Evolutionary conservation across 2,329 filamentous ascomycete genomes (phyloP).

Genomic region (Colletotrichum lentis): DNA sequence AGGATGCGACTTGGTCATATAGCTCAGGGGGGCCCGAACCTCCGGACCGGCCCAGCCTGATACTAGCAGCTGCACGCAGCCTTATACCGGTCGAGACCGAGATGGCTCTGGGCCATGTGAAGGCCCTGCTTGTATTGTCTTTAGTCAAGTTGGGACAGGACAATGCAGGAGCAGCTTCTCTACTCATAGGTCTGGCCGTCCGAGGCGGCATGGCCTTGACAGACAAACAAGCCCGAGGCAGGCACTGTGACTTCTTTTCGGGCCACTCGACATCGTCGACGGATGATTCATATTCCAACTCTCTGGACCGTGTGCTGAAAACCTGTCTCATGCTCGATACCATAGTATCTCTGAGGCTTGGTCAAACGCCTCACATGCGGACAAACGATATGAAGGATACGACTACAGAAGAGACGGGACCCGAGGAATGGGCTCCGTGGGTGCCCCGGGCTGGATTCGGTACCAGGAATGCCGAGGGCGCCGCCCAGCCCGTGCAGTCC

Average conservation of each 20-base stretch:
- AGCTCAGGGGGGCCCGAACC: slow-evolving; percentile 41
- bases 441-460: slow-evolving; percentile 57
- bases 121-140: slow-evolving; percentile 66
- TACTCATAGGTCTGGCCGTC: slow-evolving; percentile 71
- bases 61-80: slow-evolving; percentile 60
- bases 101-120: slow-evolving; percentile 53
- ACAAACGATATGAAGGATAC: slow-evolving; percentile 56
- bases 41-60: slow-evolving; percentile 42
- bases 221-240: slow-evolving; percentile 7
- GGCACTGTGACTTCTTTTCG: slow-evolving; percentile 5
- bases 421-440: slow-evolving; percentile 81
- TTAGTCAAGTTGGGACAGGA: slow-evolving; percentile 69
- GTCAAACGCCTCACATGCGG: slow-evolving; percentile 59
- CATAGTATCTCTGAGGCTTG: slow-evolving; percentile 60
- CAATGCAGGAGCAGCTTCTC: slow-evolving; percentile 67
- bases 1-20: slow-evolving; percentile 50
- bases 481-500: slow-evolving; percentile 46
- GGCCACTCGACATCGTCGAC: slow-evolving; percentile 6
- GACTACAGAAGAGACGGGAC: slow-evolving; percentile 69
- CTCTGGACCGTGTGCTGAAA: slow-evolving; percentile 47
- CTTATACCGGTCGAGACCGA: slow-evolving; percentile 60
- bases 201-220: slow-evolving; percentile 41
- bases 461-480: slow-evolving; percentile 20
- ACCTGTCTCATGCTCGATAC: slow-evolving; percentile 71
- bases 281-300: slow-evolving; percentile 14